Conservation (phyloP, 2,329 filamentous ascomycete genomes). For the Claviceps arundinis region DNA sequence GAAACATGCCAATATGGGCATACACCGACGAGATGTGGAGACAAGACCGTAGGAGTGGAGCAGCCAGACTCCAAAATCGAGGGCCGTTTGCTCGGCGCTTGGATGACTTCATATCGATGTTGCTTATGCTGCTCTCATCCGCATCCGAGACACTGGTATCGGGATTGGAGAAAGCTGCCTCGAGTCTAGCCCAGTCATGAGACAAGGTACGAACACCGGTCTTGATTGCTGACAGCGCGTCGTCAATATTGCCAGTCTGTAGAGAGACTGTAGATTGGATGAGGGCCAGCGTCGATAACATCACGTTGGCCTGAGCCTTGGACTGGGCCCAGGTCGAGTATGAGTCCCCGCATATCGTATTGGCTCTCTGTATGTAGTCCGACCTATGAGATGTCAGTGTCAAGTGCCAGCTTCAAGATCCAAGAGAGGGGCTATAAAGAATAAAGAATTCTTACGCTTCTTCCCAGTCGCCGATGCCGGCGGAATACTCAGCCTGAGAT, state of each 20-base stretch:
- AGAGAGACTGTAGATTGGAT: constrained; percentile 53
- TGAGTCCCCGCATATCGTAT: constrained; percentile 19
- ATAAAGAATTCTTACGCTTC: constrained; percentile 33
- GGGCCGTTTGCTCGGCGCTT: constrained; percentile 27
- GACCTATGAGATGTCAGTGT: constrained; percentile 11
- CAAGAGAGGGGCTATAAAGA: background rate
- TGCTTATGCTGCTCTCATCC: constrained; percentile 11
- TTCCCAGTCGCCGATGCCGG: constrained; percentile 51
- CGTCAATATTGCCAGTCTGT: constrained; percentile 45
- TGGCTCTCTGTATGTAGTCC: constrained; percentile 24
- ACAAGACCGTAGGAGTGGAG: constrained; percentile 57
- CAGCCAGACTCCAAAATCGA: constrained; percentile 67
- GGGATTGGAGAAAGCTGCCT: constrained; percentile 18
- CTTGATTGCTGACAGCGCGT: constrained; percentile 44
- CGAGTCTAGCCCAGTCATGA: constrained; percentile 41
- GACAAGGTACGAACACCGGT: constrained; percentile 42
- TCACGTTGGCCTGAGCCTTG: constrained; percentile 20
- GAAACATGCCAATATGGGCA: constrained; percentile 71
- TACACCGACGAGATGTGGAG: constrained; percentile 66
- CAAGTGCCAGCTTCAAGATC: background rate
- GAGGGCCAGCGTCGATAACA: constrained; percentile 25
- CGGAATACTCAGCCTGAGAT: constrained; percentile 59
- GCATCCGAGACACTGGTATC: constrained; percentile 17
- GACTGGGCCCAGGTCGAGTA: constrained; percentile 20
- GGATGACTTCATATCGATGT: constrained; percentile 12